A percentile compares a stretch with the other conserved stretches of the same genome.
phyloP scores from a whole-genome alignment of 768 basidiomycete genomes.

The Suillus subaureus region DNA sequence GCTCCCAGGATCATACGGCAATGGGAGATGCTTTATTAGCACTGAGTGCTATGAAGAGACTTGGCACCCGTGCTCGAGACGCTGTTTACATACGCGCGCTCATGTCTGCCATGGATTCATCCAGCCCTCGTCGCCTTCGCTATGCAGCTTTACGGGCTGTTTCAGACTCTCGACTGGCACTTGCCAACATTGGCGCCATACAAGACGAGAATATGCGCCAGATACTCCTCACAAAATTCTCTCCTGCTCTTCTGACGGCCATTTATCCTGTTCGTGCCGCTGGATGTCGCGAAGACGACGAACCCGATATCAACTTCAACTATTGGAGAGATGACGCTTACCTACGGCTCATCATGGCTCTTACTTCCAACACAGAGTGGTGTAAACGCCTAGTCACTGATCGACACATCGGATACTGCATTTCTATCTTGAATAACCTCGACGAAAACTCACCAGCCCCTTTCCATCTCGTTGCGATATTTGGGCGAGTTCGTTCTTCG shows the following conservation, averaged over 20 bases:
- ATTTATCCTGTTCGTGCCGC: background rate
- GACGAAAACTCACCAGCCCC: background rate
- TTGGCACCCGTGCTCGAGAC: background rate
- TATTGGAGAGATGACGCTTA: slow-evolving; percentile 2
- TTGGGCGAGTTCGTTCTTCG: background rate
- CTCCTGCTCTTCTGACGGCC: background rate
- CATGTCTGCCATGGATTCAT: slow-evolving; percentile 1
- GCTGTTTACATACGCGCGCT: background rate
- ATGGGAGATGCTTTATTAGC: slow-evolving; percentile 1
- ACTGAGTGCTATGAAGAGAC: slow-evolving; percentile 3
- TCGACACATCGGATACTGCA: slow-evolving; percentile 1
- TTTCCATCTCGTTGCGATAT: slow-evolving; percentile 2
- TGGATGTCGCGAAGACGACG: no score
- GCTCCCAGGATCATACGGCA: background rate
- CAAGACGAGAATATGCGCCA: background rate
- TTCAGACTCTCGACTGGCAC: background rate
- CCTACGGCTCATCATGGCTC: background rate
- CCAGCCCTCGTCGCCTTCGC: background rate
- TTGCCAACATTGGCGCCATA: background rate
- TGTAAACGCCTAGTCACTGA: background rate
- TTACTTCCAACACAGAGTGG: background rate
- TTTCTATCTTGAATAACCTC: background rate
- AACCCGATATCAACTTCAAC: background rate
- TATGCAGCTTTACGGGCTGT: slow-evolving; percentile 7
- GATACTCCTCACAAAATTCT: background rate